A percentile compares a stretch with the other conserved stretches of the same genome.
These are phyloP conservation scores for Coniochaeta sp. DNA, from an alignment of 2,329 filamentous ascomycete species.

Conservation along the genomic window DNA sequence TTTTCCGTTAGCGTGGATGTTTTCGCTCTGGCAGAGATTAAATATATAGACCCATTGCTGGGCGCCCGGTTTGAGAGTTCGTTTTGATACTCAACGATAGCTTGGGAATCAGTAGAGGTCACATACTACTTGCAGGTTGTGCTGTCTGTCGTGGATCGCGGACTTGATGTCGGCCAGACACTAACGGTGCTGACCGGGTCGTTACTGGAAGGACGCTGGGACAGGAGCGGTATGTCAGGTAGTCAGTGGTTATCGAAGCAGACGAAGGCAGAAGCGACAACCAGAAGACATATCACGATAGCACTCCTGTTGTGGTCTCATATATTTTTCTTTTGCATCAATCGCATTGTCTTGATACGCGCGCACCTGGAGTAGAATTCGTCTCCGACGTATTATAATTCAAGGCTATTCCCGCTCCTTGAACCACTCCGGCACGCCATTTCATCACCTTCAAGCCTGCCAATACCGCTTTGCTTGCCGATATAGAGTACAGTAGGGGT, in stretches of 20 bases:
- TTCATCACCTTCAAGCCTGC: neutral
- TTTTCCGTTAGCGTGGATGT: constrained; percentile 40
- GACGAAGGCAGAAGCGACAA: neutral
- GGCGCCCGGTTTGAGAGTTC: constrained; percentile 49
- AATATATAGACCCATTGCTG: constrained; percentile 42
- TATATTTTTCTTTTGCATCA: neutral
- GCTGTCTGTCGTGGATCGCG: neutral
- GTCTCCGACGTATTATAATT: too few relatives aligned
- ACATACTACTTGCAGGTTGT: constrained; percentile 28
- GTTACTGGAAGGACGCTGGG: neutral
- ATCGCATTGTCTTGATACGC: too few relatives aligned
- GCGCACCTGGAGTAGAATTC: too few relatives aligned
- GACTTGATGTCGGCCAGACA: too few relatives aligned
- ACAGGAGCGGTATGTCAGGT: too few relatives aligned
- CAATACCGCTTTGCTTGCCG: neutral
- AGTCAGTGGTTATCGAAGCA: too few relatives aligned
- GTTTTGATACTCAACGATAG: constrained; percentile 45
- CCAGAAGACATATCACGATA: too few relatives aligned
- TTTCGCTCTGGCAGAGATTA: constrained; percentile 50
- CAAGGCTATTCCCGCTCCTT: neutral
- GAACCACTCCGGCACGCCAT: neutral
- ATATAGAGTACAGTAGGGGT: neutral
- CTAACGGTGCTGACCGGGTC: too few relatives aligned
- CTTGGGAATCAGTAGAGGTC: constrained; percentile 54
- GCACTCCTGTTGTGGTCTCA: too few relatives aligned